These are phyloP conservation scores for Globomyces pollinis-pini DNA, from an alignment of 192 early-diverging fungal species.

Conservation along the genomic window DNA sequence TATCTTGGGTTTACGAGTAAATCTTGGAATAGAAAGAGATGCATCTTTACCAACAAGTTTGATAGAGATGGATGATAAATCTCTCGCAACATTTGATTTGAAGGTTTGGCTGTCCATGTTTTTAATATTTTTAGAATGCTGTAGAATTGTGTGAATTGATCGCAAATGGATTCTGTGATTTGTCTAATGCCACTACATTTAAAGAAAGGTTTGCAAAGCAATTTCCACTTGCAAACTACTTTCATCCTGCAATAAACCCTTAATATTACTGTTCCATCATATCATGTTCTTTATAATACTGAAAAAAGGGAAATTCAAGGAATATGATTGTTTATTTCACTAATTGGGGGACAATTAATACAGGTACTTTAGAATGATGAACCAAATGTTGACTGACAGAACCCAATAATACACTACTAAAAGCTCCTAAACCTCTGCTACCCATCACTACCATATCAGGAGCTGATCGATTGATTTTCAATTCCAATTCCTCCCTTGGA, in stretches of 20 bases:
- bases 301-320: no score
- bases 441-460: conserved; percentile 1
- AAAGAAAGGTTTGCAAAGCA: background rate
- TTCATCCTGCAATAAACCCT: no score
- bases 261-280: no score
- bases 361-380: conserved; percentile 1
- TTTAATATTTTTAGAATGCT: background rate
- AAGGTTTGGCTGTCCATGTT: no score
- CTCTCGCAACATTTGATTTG: background rate
- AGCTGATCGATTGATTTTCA: background rate
- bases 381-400: conserved; percentile 3
- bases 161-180: background rate
- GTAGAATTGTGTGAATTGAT: background rate
- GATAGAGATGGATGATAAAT: background rate
- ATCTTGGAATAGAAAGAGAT: background rate
- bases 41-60: background rate
- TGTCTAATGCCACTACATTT: background rate
- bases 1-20: no score
- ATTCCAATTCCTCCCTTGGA: background rate
- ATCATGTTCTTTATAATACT: no score
- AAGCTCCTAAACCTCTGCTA: background rate
- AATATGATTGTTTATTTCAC: no score
- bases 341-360: background rate
- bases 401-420: background rate
- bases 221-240: background rate